These are phyloP conservation scores for Paramecium tetraurelia DNA, from an alignment of 73 alveolate species.

Conservation along the genomic window DNA sequence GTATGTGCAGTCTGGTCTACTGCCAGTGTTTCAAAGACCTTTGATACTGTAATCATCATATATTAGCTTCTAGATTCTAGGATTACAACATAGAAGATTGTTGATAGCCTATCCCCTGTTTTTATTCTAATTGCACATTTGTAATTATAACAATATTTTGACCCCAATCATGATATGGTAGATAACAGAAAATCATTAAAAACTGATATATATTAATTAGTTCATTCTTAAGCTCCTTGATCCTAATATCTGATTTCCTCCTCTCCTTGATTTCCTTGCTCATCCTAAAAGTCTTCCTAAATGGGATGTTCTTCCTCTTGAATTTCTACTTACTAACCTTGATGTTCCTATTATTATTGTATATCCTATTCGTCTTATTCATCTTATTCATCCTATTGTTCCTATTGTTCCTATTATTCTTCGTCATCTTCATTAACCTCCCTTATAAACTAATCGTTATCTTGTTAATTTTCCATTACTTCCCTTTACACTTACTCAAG, in stretches of 20 bases:
- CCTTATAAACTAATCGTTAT: neutral
- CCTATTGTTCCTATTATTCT: neutral
- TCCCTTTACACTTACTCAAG: neutral
- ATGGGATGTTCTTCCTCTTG: neutral
- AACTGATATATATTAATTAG: neutral
- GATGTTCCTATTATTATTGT: neutral
- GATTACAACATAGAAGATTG: slow-evolving; percentile 31
- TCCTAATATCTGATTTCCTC: slow-evolving; percentile 20
- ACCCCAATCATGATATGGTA: neutral
- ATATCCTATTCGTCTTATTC: neutral
- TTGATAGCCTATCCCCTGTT: slow-evolving; percentile 43
- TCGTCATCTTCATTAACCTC: slow-evolving; percentile 25
- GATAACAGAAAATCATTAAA: neutral
- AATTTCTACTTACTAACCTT: slow-evolving; percentile 13
- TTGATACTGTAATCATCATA: neutral
- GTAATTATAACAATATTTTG: slow-evolving; percentile 28
- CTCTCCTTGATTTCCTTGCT: slow-evolving; percentile 27
- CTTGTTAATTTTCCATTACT: neutral
- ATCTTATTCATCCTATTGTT: neutral
- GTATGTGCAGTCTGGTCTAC: slow-evolving; percentile 26
- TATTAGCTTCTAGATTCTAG: neutral
- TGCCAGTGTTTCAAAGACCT: slow-evolving; percentile 8
- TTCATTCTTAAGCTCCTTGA: slow-evolving; percentile 19
- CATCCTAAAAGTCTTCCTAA: slow-evolving; percentile 20
- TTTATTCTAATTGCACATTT: slow-evolving; percentile 49